phyloP scores from a whole-genome alignment of 2,329 filamentous ascomycete genomes.

The Neonectria magnoliae region DNA sequence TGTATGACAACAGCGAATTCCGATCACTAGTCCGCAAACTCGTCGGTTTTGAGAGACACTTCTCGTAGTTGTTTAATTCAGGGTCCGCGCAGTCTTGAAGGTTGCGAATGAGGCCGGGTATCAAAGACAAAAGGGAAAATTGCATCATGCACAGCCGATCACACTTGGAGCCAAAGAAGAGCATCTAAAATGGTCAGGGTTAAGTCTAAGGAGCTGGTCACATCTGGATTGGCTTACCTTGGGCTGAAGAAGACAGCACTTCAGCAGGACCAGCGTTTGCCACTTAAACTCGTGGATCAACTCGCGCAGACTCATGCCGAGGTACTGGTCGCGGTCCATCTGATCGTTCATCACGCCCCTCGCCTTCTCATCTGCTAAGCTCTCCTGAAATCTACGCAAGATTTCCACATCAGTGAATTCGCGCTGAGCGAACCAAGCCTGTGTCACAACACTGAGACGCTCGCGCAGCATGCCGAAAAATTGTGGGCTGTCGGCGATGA shows the following conservation, averaged over 20 bases:
- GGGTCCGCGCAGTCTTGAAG: constrained; percentile 97
- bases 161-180: constrained; percentile 97
- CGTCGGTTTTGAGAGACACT: constrained; percentile 78
- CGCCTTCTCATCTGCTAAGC: constrained; percentile 74
- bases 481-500: constrained; percentile 90
- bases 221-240: constrained; percentile 69
- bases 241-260: constrained; percentile 91
- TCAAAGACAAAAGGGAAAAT: constrained; percentile 93
- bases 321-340: constrained; percentile 83
- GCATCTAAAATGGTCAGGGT: constrained; percentile 71
- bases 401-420: constrained; percentile 95
- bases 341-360: constrained; percentile 69
- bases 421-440: constrained; percentile 94
- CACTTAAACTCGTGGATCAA: constrained; percentile 94
- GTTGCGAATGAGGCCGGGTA: constrained; percentile 89
- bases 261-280: constrained; percentile 93
- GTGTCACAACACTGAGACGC: constrained; percentile 88
- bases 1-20: constrained; percentile 87
- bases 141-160: constrained; percentile 98
- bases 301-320: constrained; percentile 89
- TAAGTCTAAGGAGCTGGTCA: not conserved
- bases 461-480: constrained; percentile 91
- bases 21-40: constrained; percentile 92
- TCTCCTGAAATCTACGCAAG: constrained; percentile 89
- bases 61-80: constrained; percentile 86